Conservation (phyloP, 192 early-diverging fungal genomes). For the Coemansia interrupta region DNA sequence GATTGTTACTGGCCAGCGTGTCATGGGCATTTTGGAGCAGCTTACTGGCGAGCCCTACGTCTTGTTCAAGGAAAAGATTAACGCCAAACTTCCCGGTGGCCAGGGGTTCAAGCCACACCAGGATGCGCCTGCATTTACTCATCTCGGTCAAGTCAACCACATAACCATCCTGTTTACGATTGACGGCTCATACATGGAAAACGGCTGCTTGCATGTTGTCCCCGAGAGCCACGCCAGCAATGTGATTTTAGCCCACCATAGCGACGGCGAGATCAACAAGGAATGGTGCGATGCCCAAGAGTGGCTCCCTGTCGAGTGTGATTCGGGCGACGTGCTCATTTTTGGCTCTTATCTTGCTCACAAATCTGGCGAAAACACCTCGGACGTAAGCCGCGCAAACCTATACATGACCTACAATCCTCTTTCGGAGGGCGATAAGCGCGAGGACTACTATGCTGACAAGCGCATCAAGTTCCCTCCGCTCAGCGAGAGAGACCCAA, state of each 20-base stretch:
- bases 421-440: conserved; percentile 56
- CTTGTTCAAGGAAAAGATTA: conserved; percentile 65
- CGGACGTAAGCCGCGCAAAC: conserved; percentile 52
- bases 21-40: conserved; percentile 51
- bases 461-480: conserved; percentile 60
- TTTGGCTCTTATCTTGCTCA: conserved; percentile 67
- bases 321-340: conserved; percentile 57
- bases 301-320: conserved; percentile 59
- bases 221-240: conserved; percentile 51
- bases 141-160: conserved; percentile 56
- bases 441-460: conserved; percentile 58
- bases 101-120: conserved; percentile 62
- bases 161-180: conserved; percentile 60
- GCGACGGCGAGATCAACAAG: conserved; percentile 45
- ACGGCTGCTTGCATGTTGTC: conserved; percentile 60
- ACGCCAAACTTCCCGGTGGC: conserved; percentile 60
- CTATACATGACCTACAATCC: conserved; percentile 64
- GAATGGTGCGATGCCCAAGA: conserved; percentile 53
- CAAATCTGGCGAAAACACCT: conserved; percentile 53
- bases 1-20: conserved; percentile 50
- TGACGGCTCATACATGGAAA: conserved; percentile 54
- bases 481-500: conserved; percentile 53
- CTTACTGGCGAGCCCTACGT: conserved; percentile 56
- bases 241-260: conserved; percentile 45
- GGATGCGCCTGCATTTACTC: conserved; percentile 61